Evolutionary conservation across 352 stramenopile species (phyloP).

Genomic region (Globisporangium cystogenes): DNA sequence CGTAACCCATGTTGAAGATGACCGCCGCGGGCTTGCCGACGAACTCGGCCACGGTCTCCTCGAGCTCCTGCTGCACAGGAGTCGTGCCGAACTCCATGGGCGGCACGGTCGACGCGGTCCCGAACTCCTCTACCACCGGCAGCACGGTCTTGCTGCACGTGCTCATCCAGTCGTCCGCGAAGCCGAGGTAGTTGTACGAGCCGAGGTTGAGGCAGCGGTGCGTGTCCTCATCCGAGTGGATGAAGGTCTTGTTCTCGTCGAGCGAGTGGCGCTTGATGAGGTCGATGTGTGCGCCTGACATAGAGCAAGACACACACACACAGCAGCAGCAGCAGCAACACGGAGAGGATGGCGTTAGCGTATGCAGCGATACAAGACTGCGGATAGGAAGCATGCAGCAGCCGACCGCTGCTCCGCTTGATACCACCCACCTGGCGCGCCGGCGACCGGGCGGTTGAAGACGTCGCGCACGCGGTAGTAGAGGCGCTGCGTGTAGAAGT

Average conservation of each 20-base stretch:
- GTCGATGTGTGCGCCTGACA: slow-evolving; percentile 56
- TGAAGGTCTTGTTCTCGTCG: slow-evolving; percentile 30
- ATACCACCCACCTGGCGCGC: slow-evolving; percentile 17
- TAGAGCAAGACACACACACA: background rate
- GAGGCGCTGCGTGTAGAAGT: slow-evolving; percentile 91
- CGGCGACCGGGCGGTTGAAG: slow-evolving; percentile 29
- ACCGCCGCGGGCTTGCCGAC: slow-evolving; percentile 95
- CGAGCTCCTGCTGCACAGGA: slow-evolving; percentile 80
- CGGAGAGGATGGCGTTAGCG: too few relatives aligned
- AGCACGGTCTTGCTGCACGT: slow-evolving; percentile 85
- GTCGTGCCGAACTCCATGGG: slow-evolving; percentile 48
- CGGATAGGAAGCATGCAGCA: too few relatives aligned
- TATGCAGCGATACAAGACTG: too few relatives aligned
- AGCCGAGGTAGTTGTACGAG: slow-evolving; percentile 97
- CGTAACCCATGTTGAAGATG: slow-evolving; percentile 99
- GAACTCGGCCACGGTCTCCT: slow-evolving; percentile 87
- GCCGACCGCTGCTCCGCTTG: too few relatives aligned
- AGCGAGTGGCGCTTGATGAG: slow-evolving; percentile 73
- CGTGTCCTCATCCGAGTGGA: slow-evolving; percentile 3
- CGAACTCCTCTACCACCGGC: slow-evolving; percentile 47
- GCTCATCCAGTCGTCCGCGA: slow-evolving; percentile 93
- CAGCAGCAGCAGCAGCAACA: background rate
- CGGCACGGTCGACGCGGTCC: slow-evolving; percentile 28
- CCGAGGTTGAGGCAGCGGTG: slow-evolving; percentile 89
- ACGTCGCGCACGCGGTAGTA: slow-evolving; percentile 88